phyloP scores from a whole-genome alignment of 1,284 basidiomycete genomes.

The Fomes fomentarius region DNA sequence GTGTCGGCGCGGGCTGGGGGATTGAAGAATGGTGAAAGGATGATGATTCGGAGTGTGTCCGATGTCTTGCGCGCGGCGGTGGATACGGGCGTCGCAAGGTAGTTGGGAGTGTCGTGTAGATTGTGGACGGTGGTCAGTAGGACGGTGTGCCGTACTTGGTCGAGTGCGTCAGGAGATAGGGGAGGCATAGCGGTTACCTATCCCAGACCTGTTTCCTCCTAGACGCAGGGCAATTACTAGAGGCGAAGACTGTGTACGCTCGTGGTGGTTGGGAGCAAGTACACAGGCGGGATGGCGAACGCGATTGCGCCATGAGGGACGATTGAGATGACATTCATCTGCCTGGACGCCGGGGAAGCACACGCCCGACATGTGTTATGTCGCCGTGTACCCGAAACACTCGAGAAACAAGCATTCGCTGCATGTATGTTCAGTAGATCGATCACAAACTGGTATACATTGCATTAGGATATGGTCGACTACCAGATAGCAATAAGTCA shows the following conservation, averaged over 20 bases:
- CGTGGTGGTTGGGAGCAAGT: background rate
- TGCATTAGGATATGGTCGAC: slow-evolving; percentile 9
- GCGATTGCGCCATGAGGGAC: slow-evolving; percentile 15
- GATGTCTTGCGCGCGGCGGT: slow-evolving; percentile 49
- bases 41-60: slow-evolving; percentile 58
- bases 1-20: slow-evolving; percentile 7
- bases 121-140: slow-evolving; percentile 55
- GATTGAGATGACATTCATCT: background rate
- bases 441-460: slow-evolving; percentile 11
- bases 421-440: background rate
- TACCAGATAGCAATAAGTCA: slow-evolving; percentile 27
- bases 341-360: background rate
- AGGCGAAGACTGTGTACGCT: background rate
- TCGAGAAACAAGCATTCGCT: background rate
- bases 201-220: slow-evolving; percentile 3
- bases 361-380: too few relatives aligned
- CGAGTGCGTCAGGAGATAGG: slow-evolving; percentile 19
- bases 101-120: slow-evolving; percentile 49
- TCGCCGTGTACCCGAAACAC: too few relatives aligned
- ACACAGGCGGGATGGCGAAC: background rate
- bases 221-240: background rate
- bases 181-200: slow-evolving; percentile 7
- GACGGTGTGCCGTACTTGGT: slow-evolving; percentile 39
- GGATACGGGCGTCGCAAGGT: slow-evolving; percentile 55
- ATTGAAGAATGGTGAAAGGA: slow-evolving; percentile 61